These are phyloP conservation scores for Rhododendron kiyosumense DNA, from an alignment of 148 eudicot species.

Conservation along the genomic window DNA sequence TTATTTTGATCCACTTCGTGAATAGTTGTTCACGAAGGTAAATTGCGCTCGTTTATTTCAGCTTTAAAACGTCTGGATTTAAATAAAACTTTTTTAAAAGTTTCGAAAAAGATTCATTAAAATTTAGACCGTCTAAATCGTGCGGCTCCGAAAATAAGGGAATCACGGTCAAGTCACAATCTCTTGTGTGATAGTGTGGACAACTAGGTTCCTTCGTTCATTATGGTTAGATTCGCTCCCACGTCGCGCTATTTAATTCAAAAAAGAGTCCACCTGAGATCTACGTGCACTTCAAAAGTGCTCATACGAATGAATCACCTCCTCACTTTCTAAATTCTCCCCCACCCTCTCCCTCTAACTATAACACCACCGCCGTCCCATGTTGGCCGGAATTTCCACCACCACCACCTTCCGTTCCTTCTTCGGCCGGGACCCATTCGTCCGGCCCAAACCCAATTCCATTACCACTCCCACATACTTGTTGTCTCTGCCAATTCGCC, in stretches of 20 bases:
- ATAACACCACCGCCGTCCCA: constrained; percentile 20
- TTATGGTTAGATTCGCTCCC: not conserved
- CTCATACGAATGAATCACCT: not conserved
- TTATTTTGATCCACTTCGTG: no score
- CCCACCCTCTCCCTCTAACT: not conserved
- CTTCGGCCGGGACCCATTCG: constrained; percentile 13
- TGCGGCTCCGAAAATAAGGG: no score
- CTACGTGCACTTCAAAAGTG: not conserved
- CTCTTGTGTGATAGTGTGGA: not conserved
- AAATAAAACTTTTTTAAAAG: no score
- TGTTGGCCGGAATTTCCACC: constrained; percentile 31
- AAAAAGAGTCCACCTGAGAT: not conserved
- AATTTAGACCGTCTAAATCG: no score
- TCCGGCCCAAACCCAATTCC: constrained; percentile 18
- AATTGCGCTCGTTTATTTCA: no score
- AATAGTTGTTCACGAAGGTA: no score
- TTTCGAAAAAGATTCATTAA: no score
- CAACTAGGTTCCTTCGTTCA: not conserved
- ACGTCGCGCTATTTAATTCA: not conserved
- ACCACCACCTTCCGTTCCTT: constrained; percentile 9
- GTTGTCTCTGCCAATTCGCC: constrained; percentile 16
- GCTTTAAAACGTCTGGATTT: no score
- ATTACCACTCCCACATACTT: constrained; percentile 22
- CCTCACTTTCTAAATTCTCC: not conserved
- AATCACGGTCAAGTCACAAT: no score